Evolutionary conservation across 2,329 filamentous ascomycete genomes (phyloP).

Genomic region (Cladosporium sp.): DNA sequence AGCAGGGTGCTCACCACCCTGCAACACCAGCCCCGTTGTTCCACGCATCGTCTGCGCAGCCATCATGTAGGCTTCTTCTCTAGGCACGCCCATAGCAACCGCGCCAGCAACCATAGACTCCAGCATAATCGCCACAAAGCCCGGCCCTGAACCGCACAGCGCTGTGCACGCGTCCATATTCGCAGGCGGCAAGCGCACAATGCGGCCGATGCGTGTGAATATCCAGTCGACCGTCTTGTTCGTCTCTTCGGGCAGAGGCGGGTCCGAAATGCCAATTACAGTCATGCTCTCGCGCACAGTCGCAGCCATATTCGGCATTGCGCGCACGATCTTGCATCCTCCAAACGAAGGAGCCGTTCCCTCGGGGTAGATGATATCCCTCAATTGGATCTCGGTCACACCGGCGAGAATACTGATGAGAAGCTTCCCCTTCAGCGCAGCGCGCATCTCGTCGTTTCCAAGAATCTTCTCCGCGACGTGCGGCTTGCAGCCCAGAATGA

Average conservation of each 20-base stretch:
- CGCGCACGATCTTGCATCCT: conserved; percentile 68
- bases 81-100: conserved; percentile 75
- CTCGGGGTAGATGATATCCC: conserved; percentile 62
- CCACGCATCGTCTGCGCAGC: conserved; percentile 78
- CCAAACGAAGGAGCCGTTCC: conserved; percentile 52
- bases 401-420: conserved; percentile 81
- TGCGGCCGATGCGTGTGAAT: conserved; percentile 72
- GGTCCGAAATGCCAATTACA: conserved; percentile 66
- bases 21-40: conserved; percentile 66
- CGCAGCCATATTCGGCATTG: conserved; percentile 83
- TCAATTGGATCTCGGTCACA: conserved; percentile 69
- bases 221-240: conserved; percentile 70
- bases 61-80: conserved; percentile 73
- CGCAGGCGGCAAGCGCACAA: conserved; percentile 65
- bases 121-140: conserved; percentile 74
- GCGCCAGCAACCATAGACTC: conserved; percentile 77
- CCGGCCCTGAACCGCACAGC: conserved; percentile 72
- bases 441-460: conserved; percentile 65
- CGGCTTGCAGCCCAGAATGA: conserved; percentile 81
- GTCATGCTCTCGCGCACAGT: conserved; percentile 80
- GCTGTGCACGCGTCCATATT: conserved; percentile 75
- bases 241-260: conserved; percentile 58
- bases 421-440: conserved; percentile 76
- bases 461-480: conserved; percentile 72
- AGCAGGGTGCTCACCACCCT: conserved; percentile 71